phyloP scores from a whole-genome alignment of 148 eudicot genomes.

The Rheum nobile region DNA sequence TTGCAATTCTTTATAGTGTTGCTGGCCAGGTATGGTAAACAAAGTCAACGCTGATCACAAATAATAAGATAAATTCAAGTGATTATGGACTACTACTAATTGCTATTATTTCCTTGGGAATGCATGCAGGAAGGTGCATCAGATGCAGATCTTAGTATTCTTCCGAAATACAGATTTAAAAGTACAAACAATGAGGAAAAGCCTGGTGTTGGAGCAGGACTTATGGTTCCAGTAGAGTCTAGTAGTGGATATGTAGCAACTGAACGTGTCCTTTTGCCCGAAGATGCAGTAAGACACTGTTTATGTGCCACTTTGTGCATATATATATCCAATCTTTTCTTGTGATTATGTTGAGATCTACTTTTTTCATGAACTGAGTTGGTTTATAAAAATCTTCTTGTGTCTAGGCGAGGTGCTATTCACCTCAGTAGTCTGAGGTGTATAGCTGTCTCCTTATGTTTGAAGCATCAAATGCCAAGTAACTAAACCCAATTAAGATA shows the following conservation, averaged over 20 bases:
- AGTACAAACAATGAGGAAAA: conserved; percentile 38
- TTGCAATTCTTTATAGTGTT: conserved; percentile 85
- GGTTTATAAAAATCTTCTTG: neutral
- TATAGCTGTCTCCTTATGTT: neutral
- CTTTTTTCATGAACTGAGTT: neutral
- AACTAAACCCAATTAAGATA: neutral
- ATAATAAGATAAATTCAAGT: neutral
- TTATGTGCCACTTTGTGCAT: neutral
- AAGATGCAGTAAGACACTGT: conserved; percentile 73
- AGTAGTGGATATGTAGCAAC: conserved; percentile 48
- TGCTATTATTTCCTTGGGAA: neutral
- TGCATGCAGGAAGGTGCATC: conserved; percentile 87
- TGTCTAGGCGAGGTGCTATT: too few relatives aligned
- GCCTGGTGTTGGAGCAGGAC: conserved; percentile 52
- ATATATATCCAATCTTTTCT: neutral
- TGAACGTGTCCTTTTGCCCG: conserved; percentile 73
- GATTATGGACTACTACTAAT: neutral
- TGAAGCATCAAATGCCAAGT: neutral
- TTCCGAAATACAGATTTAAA: conserved; percentile 66
- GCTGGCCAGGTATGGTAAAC: conserved; percentile 67
- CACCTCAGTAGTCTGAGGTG: too few relatives aligned
- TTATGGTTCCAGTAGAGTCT: conserved; percentile 71
- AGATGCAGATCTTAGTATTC: conserved; percentile 72
- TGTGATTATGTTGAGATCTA: neutral
- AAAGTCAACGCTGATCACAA: conserved; percentile 3